Percentiles rank a stretch among this genome's conserved stretches.
phyloP scores from a whole-genome alignment of 768 basidiomycete genomes.

The Leucogyrophana mollusca region DNA sequence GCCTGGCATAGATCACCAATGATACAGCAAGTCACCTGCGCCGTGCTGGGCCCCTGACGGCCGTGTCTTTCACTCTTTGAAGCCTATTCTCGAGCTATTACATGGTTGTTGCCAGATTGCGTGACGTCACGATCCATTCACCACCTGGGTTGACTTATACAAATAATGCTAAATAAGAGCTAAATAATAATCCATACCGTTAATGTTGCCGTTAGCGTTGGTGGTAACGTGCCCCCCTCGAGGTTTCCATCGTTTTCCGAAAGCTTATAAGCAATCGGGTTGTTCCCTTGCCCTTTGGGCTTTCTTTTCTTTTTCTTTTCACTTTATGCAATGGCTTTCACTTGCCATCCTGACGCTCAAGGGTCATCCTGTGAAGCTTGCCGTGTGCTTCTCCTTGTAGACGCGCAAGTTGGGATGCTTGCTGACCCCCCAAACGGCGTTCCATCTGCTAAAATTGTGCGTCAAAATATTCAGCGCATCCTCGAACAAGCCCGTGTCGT shows the following conservation, averaged over 20 bases:
- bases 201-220: neutral
- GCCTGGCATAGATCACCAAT: too few species aligned
- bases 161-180: slow-evolving; percentile 13
- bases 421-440: slow-evolving; percentile 47
- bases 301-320: neutral
- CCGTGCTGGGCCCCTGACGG: too few species aligned
- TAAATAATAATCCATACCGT: neutral
- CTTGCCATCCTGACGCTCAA: slow-evolving; percentile 13
- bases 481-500: slow-evolving; percentile 50
- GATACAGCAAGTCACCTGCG: too few species aligned
- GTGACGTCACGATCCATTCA: slow-evolving; percentile 25
- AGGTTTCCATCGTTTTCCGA: too few species aligned
- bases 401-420: slow-evolving; percentile 55
- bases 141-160: neutral
- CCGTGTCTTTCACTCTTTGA: too few species aligned
- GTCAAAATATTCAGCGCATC: slow-evolving; percentile 47
- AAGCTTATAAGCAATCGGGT: neutral
- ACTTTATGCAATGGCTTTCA: slow-evolving; percentile 11
- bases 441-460: slow-evolving; percentile 41
- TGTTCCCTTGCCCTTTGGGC: neutral
- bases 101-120: neutral
- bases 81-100: too few species aligned
- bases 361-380: slow-evolving; percentile 15
- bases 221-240: neutral
- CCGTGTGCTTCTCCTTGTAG: slow-evolving; percentile 59